Percentiles rank a stretch among this genome's conserved stretches.
Conservation (phyloP, 257 asterid genomes). For the Plantago elongata region DNA sequence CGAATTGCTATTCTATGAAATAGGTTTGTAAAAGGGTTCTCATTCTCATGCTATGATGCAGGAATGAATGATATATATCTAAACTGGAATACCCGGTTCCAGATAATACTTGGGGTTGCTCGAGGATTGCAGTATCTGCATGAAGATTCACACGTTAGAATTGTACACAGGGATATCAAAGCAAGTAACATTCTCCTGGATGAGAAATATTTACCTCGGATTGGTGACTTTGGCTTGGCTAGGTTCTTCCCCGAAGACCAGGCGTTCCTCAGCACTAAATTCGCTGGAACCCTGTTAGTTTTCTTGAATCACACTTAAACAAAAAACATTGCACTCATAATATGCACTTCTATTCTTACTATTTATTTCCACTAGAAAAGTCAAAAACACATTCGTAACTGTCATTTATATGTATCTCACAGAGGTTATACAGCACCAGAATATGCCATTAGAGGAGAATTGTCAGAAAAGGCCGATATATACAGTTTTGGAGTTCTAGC, state of each 20-base stretch:
- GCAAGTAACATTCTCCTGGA: constrained; percentile 84
- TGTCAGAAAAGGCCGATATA: constrained; percentile 72
- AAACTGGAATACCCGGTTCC: constrained; percentile 65
- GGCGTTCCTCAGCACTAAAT: constrained; percentile 78
- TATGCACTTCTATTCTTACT: background rate
- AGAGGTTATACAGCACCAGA: constrained; percentile 88
- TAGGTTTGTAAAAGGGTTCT: constrained; percentile 6
- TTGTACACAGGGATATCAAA: constrained; percentile 79
- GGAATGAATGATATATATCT: constrained; percentile 46
- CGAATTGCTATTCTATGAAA: background rate
- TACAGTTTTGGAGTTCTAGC: constrained; percentile 73
- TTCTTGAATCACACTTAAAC: constrained; percentile 4
- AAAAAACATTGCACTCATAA: background rate
- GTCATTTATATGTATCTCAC: background rate
- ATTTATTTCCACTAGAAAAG: too few relatives aligned
- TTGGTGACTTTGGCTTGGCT: constrained; percentile 82
- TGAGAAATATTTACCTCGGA: constrained; percentile 65
- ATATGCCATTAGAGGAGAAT: constrained; percentile 70
- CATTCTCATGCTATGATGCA: constrained; percentile 23
- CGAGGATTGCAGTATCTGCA: constrained; percentile 82
- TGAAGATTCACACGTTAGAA: constrained; percentile 73
- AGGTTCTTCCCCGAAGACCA: constrained; percentile 90
- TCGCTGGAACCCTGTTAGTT: constrained; percentile 85
- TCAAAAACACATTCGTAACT: background rate
- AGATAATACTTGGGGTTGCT: constrained; percentile 69